phyloP scores from a whole-genome alignment of 352 stramenopile genomes.

The Phytophthora sansomeana region DNA sequence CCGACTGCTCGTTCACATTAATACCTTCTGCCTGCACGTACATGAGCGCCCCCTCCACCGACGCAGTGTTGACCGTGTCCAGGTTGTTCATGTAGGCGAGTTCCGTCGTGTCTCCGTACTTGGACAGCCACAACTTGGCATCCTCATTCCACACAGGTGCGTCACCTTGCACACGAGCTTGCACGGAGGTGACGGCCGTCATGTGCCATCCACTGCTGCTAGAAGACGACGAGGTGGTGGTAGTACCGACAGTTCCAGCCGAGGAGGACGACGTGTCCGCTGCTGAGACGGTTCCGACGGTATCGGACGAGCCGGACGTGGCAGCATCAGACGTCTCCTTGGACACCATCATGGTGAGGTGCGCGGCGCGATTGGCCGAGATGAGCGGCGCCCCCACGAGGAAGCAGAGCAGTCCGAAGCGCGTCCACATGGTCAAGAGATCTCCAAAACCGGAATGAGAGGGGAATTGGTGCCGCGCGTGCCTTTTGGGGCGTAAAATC shows the following conservation, averaged over 20 bases:
- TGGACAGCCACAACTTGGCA: constrained; percentile 43
- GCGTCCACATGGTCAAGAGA: constrained; percentile 12
- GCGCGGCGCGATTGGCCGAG: constrained; percentile 3
- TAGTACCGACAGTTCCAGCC: not conserved
- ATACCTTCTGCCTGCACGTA: constrained; percentile 76
- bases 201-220: constrained; percentile 36
- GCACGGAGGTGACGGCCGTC: constrained; percentile 45
- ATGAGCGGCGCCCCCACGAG: constrained; percentile 7
- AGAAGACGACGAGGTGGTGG: constrained; percentile 5
- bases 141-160: constrained; percentile 47
- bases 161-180: constrained; percentile 65
- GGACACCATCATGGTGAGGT: constrained; percentile 18
- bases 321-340: constrained; percentile 3
- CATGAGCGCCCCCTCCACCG: constrained; percentile 69
- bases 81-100: constrained; percentile 50
- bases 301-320: not conserved
- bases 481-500: not conserved
- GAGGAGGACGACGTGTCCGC: constrained; percentile 6
- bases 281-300: constrained; percentile 5
- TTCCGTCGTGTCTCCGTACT: constrained; percentile 50
- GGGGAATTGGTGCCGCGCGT: not conserved
- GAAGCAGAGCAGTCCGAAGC: constrained; percentile 15
- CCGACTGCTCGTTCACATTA: constrained; percentile 49
- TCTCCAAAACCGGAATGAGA: constrained; percentile 8
- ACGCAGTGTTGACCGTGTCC: constrained; percentile 67